Evolutionary conservation across 345 rosid species (phyloP), one percentile per base, ranked within the genome.

Genomic region (Erucastrum elatum): DNA sequence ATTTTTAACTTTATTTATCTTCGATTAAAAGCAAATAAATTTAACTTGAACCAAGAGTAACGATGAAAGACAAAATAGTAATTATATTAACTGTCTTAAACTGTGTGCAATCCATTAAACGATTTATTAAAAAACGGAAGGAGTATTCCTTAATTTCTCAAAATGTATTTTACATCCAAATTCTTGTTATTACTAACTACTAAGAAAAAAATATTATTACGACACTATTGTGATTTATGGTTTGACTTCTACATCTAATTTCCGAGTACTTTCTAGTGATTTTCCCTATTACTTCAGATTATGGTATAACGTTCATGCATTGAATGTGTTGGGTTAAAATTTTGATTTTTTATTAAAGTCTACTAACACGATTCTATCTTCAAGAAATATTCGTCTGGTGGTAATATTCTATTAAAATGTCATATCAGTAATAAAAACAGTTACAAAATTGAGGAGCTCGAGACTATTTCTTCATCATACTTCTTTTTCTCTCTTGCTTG

Each of bases 371-470:
- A 6, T 12, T 29, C 27, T 21, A 17, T 39, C 60, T 27, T 29
- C 2, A 0, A 25, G 70, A 51, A 49, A 49, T 62, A 59, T 70
- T 77, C 64, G 17, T 39, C 8, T 11, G 6, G 60, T 1, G 26
- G 71, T 39, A 31, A 35, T 12, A 30, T 25, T 30, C 11, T 34
- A 49, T 1, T 5, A n/a, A 31, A 72, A 21, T 33, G 74, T 78
- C 82, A 78, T 4, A 44, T 78, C 82, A 60, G 55, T 66, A 72
- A 65, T 66, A 41, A 66, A 71, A 34, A 26, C 2, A 26, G 13
- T 49, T 70, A 70, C 49, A 51, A 3, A 71, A 66, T 59, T 66
- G 68, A 21, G 73, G 73, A 66, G 77, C 77, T 72, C 81, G 77
- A 78, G 74, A 78, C 9, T 17, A 46, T 66, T 66, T 72, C 68